These are phyloP conservation scores for Chlorella vulgaris DNA, from an alignment of 139 green algal species.

Conservation along the genomic window DNA sequence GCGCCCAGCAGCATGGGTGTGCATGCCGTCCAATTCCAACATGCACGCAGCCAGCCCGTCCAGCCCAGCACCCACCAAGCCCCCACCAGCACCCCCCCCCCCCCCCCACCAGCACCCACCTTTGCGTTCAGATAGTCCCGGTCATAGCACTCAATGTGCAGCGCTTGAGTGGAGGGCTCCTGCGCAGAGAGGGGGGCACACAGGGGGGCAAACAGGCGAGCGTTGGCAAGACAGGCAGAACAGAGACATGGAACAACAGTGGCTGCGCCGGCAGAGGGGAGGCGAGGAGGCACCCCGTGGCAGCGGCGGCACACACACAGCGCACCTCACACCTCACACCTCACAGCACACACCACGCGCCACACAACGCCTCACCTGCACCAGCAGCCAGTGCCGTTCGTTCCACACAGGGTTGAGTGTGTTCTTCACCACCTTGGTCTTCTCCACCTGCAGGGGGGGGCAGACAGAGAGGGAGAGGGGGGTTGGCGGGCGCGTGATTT, in stretches of 20 bases:
- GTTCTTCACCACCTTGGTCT: slow-evolving; percentile 45
- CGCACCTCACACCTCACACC: no score
- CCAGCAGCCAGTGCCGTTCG: slow-evolving; percentile 57
- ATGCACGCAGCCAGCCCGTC: not conserved
- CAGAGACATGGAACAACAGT: not conserved
- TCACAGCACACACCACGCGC: not conserved
- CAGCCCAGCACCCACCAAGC: not conserved
- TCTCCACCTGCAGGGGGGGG: slow-evolving; percentile 9
- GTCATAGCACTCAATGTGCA: slow-evolving; percentile 65
- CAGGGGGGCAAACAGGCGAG: not conserved
- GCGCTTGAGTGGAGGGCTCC: slow-evolving; percentile 57
- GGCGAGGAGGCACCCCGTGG: not conserved
- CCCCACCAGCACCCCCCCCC: no score
- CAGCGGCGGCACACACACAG: no score
- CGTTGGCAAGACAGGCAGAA: no score
- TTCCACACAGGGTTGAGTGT: slow-evolving; percentile 53
- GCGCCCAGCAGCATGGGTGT: no score
- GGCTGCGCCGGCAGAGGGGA: not conserved
- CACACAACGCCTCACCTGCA: slow-evolving; percentile 43
- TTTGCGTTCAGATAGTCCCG: slow-evolving; percentile 74
- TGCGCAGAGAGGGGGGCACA: not conserved
- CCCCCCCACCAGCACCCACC: no score
- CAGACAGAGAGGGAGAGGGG: not conserved
- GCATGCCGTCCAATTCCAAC: no score
- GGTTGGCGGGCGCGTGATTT: not conserved